Evolutionary conservation across 116 monocot species (phyloP).

Genomic region (Cymodocea nodosa): DNA sequence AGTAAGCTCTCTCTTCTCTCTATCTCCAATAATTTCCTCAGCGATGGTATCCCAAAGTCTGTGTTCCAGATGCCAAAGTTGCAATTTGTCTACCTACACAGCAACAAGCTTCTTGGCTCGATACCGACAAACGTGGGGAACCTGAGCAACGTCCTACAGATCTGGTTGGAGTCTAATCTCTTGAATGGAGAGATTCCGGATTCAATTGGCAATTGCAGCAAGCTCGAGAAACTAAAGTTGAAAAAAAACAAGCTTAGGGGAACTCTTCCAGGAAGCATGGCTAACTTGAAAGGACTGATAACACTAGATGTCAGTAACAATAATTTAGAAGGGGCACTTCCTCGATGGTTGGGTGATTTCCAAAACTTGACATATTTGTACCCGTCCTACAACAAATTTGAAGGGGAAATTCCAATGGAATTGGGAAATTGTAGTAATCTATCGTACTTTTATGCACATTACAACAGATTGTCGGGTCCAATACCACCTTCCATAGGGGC

Average conservation of each 20-base stretch:
- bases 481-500: slow-evolving; percentile 51
- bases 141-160: slow-evolving; percentile 8
- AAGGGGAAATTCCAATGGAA: slow-evolving; percentile 36
- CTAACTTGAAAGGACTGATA: slow-evolving; percentile 19
- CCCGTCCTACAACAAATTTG: slow-evolving; percentile 36
- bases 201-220: slow-evolving; percentile 48
- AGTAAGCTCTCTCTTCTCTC: slow-evolving; percentile 26
- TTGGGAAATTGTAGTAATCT: slow-evolving; percentile 54
- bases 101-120: slow-evolving; percentile 42
- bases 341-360: slow-evolving; percentile 27
- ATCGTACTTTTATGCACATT: slow-evolving; percentile 14
- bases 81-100: slow-evolving; percentile 31
- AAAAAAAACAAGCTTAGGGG: slow-evolving; percentile 39
- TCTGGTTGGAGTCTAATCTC: slow-evolving; percentile 38
- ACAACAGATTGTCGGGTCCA: slow-evolving; percentile 34
- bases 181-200: slow-evolving; percentile 42
- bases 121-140: slow-evolving; percentile 34
- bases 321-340: slow-evolving; percentile 27
- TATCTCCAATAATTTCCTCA: slow-evolving; percentile 34
- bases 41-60: slow-evolving; percentile 31
- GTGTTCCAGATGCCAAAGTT: slow-evolving; percentile 10
- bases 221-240: slow-evolving; percentile 36
- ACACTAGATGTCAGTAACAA: slow-evolving; percentile 38
- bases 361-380: slow-evolving; percentile 26
- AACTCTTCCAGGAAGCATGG: slow-evolving; percentile 30